A percentile compares a stretch with the other conserved stretches of the same genome.
These are phyloP conservation scores for Syncephalastrum monosporum DNA, from an alignment of 371 early-diverging fungal genomes.

Conservation along the genomic window DNA sequence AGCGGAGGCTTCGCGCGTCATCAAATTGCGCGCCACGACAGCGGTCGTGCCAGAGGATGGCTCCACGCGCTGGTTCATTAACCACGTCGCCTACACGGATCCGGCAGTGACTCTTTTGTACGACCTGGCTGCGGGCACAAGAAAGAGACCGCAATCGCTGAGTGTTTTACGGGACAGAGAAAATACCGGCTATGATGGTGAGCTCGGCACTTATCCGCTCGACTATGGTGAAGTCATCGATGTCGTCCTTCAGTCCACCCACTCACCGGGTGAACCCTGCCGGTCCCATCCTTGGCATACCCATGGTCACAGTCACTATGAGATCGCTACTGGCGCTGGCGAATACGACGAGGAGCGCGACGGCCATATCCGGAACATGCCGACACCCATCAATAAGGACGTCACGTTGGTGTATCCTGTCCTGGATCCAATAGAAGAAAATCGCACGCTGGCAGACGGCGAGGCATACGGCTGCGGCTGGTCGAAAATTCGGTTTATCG, in stretches of 20 bases:
- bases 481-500: slow-evolving; percentile 39
- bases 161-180: neutral
- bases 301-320: slow-evolving; percentile 49
- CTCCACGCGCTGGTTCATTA: slow-evolving; percentile 27
- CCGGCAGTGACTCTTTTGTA: slow-evolving; percentile 16
- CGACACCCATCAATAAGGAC: slow-evolving; percentile 28
- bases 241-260: slow-evolving; percentile 37
- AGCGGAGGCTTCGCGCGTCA: slow-evolving; percentile 18
- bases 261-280: slow-evolving; percentile 29
- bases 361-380: slow-evolving; percentile 21
- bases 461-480: slow-evolving; percentile 38
- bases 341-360: slow-evolving; percentile 34
- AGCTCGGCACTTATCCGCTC: slow-evolving; percentile 40
- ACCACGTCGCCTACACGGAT: slow-evolving; percentile 27
- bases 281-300: slow-evolving; percentile 51
- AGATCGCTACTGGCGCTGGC: slow-evolving; percentile 42
- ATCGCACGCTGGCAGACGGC: slow-evolving; percentile 4
- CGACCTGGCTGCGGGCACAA: slow-evolving; percentile 11
- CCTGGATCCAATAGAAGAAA: slow-evolving; percentile 17
- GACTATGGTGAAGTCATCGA: slow-evolving; percentile 35
- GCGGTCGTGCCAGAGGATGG: slow-evolving; percentile 11
- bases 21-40: slow-evolving; percentile 28
- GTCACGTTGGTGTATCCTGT: slow-evolving; percentile 35
- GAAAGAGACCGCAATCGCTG: slow-evolving; percentile 3
- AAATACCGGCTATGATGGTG: slow-evolving; percentile 27